phyloP scores from a whole-genome alignment of 2,329 filamentous ascomycete genomes.

The Neofusicoccum umdonicola region DNA sequence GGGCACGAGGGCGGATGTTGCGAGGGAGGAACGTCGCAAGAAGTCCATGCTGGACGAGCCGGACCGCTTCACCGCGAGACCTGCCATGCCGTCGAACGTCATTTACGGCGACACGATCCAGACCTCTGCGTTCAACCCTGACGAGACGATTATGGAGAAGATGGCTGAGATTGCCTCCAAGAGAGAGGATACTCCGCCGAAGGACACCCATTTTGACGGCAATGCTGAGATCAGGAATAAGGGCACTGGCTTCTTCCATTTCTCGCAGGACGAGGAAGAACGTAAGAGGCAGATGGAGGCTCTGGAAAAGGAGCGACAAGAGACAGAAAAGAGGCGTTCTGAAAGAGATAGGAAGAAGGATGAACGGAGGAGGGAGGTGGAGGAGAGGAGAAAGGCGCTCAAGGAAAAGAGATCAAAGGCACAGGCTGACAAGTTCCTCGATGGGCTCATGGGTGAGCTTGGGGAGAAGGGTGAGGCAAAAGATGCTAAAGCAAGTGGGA shows the following conservation, averaged over 20 bases:
- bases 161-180: slow-evolving; percentile 79
- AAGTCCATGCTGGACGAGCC: slow-evolving; percentile 60
- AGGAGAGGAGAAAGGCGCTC: slow-evolving; percentile 60
- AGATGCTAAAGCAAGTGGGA: background rate
- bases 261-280: slow-evolving; percentile 71
- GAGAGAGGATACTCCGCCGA: slow-evolving; percentile 76
- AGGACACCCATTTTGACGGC: slow-evolving; percentile 81
- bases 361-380: slow-evolving; percentile 54
- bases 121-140: slow-evolving; percentile 75
- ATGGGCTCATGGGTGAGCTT: slow-evolving; percentile 49
- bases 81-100: slow-evolving; percentile 64
- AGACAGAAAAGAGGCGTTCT: slow-evolving; percentile 64
- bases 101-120: slow-evolving; percentile 89
- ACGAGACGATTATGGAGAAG: slow-evolving; percentile 59
- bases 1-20: slow-evolving; percentile 68
- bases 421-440: slow-evolving; percentile 71
- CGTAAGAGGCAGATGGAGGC: slow-evolving; percentile 72
- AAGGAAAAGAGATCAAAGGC: slow-evolving; percentile 60
- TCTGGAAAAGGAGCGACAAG: slow-evolving; percentile 63
- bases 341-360: slow-evolving; percentile 56
- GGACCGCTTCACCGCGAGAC: slow-evolving; percentile 67
- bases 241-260: slow-evolving; percentile 88
- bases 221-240: slow-evolving; percentile 79
- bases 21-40: slow-evolving; percentile 59
- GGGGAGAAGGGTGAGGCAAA: background rate